phyloP scores from a whole-genome alignment of 306 rosid genomes.

The Arachis hypogaea region DNA sequence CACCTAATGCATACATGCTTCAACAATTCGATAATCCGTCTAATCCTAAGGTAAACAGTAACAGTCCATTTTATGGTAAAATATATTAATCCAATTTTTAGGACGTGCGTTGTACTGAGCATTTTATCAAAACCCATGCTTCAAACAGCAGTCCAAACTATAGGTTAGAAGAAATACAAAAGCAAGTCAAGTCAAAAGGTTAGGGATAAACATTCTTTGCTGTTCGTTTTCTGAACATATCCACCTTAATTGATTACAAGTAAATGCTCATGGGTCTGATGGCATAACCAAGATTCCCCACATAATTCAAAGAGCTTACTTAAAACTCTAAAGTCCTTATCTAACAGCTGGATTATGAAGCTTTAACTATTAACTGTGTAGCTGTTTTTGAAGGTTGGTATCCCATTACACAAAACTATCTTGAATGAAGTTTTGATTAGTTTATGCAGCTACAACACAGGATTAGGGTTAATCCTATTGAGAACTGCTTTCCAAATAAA shows the following conservation, averaged over 20 bases:
- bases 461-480: not conserved
- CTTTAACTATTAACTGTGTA: not conserved
- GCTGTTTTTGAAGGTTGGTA: conserved; percentile 13
- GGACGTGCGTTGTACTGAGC: not conserved
- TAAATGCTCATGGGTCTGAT: conserved; percentile 6
- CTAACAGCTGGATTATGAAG: not conserved
- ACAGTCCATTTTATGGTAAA: conserved; percentile 20
- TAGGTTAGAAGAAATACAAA: conserved; percentile 19
- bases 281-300: conserved; percentile 4
- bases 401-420: conserved; percentile 15
- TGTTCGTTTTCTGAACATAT: conserved; percentile 28
- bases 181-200: conserved; percentile 5
- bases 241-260: conserved; percentile 11
- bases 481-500: conserved; percentile 5
- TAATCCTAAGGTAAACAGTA: conserved; percentile 85
- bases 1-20: conserved; percentile 88
- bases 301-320: not conserved
- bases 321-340: not conserved
- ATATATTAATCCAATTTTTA: conserved; percentile 17
- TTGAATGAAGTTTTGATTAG: not conserved
- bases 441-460: conserved; percentile 2
- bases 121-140: conserved; percentile 22
- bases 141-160: conserved; percentile 26
- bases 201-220: not conserved
- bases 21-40: conserved; percentile 99